phyloP scores from a whole-genome alignment of 345 rosid species.

The Syzygium oleosum region DNA sequence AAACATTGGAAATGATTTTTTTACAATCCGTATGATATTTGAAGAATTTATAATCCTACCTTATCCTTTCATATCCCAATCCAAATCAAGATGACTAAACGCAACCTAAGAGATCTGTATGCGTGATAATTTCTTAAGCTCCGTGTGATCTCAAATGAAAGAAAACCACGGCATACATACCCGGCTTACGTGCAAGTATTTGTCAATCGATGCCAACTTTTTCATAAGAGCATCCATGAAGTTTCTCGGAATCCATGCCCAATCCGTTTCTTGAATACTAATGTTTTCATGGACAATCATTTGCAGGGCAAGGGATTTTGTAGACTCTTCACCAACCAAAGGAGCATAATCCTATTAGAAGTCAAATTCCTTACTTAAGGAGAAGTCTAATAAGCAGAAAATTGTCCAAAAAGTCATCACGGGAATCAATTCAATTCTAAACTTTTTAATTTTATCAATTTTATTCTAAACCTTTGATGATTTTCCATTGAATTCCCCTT shows the following conservation, averaged over 20 bases:
- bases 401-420: not conserved
- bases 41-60: too few relatives aligned
- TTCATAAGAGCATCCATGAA: not conserved
- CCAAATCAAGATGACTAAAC: too few relatives aligned
- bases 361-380: not conserved
- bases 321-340: not conserved
- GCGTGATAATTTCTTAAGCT: not conserved
- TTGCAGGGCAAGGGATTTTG: not conserved
- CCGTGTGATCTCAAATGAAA: not conserved
- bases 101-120: not conserved
- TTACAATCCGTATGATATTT: too few relatives aligned
- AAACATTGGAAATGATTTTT: too few relatives aligned
- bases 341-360: not conserved
- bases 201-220: not conserved
- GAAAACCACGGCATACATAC: not conserved
- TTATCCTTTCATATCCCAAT: too few relatives aligned
- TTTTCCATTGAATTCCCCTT: not conserved
- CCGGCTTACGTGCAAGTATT: not conserved
- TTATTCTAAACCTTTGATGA: not conserved
- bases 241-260: not conserved
- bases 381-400: not conserved
- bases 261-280: not conserved
- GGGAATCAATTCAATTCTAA: too few relatives aligned
- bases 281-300: not conserved
- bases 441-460: not conserved